phyloP scores from a whole-genome alignment of 768 basidiomycete species.

The Phanerodontia chrysosporium region DNA sequence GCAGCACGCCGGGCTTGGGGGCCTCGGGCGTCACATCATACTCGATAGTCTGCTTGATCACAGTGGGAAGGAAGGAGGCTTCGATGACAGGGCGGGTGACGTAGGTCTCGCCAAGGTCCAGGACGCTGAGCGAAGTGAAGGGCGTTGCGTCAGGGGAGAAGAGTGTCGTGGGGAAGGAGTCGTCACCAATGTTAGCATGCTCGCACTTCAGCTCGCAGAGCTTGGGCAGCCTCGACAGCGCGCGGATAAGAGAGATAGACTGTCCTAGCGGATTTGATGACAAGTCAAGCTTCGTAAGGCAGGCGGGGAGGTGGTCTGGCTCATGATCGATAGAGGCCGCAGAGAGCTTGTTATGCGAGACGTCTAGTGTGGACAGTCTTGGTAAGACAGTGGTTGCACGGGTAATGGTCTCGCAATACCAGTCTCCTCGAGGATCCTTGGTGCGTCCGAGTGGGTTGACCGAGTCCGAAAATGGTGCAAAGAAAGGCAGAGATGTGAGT shows the following conservation, averaged over 20 bases:
- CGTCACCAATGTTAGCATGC: slow-evolving; percentile 56
- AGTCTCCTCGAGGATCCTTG: slow-evolving; percentile 32
- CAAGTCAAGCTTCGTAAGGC: slow-evolving; percentile 55
- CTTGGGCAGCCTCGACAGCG: slow-evolving; percentile 42
- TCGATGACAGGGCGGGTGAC: slow-evolving; percentile 45
- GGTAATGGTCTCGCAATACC: slow-evolving; percentile 60
- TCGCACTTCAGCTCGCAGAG: slow-evolving; percentile 57
- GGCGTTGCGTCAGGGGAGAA: slow-evolving; percentile 18
- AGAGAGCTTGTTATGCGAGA: slow-evolving; percentile 61
- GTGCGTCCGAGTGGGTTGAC: slow-evolving; percentile 32
- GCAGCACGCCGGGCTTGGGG: slow-evolving; percentile 46
- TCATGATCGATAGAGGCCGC: slow-evolving; percentile 49
- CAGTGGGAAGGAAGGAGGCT: slow-evolving; percentile 35
- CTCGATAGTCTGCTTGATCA: slow-evolving; percentile 44
- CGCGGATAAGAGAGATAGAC: slow-evolving; percentile 38
- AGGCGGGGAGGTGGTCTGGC: slow-evolving; percentile 42
- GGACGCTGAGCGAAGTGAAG: slow-evolving; percentile 50
- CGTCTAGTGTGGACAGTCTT: slow-evolving; percentile 57
- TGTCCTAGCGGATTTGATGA: slow-evolving; percentile 63
- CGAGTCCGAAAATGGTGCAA: slow-evolving; percentile 43
- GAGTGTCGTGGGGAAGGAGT: slow-evolving; percentile 46
- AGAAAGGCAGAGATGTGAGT: slow-evolving; percentile 58
- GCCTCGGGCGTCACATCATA: slow-evolving; percentile 54
- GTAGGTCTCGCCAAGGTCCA: slow-evolving; percentile 68
- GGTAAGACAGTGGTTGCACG: slow-evolving; percentile 66